These are phyloP conservation scores for Pseudonectria buxi DNA, from an alignment of 2,329 filamentous ascomycete species.

Conservation along the genomic window DNA sequence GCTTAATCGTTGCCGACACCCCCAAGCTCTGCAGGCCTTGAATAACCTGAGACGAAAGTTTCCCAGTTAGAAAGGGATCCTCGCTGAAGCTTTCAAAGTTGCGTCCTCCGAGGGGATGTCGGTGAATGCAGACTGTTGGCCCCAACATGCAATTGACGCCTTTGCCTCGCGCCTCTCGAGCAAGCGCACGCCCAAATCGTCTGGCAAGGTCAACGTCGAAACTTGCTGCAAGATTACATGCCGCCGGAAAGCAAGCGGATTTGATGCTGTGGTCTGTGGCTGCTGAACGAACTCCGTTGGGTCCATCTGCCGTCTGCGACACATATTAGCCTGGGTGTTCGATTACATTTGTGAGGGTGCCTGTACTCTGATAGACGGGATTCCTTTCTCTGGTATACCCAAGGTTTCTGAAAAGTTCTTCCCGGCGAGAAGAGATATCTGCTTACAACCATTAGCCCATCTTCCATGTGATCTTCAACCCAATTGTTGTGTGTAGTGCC, in stretches of 20 bases:
- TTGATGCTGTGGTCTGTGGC: constrained; percentile 22
- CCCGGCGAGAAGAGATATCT: constrained; percentile 18
- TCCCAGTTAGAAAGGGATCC: constrained; percentile 40
- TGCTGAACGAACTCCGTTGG: constrained; percentile 29
- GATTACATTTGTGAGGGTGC: fast-evolving
- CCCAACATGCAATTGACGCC: constrained; percentile 66
- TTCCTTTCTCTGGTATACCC: constrained; percentile 9
- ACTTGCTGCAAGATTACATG: constrained; percentile 47
- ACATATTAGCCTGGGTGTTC: not conserved
- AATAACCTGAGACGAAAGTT: constrained; percentile 36
- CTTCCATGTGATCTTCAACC: not conserved
- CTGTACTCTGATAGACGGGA: constrained; percentile 17
- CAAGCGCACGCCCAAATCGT: constrained; percentile 50
- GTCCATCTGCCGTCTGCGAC: constrained; percentile 21
- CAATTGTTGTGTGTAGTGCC: constrained; percentile 4
- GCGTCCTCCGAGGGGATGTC: constrained; percentile 40
- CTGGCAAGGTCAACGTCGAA: constrained; percentile 54
- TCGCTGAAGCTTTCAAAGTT: constrained; percentile 43
- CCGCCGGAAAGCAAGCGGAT: constrained; percentile 27
- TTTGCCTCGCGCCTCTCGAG: constrained; percentile 48
- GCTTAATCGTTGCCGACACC: constrained; percentile 39
- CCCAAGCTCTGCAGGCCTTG: constrained; percentile 37
- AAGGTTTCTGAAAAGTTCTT: constrained; percentile 19
- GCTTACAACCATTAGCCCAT: not conserved
- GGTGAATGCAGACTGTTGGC: constrained; percentile 48